Evolutionary conservation across 2,329 filamentous ascomycete species (phyloP).

Genomic region (Sclerotinia sclerotiorum): DNA sequence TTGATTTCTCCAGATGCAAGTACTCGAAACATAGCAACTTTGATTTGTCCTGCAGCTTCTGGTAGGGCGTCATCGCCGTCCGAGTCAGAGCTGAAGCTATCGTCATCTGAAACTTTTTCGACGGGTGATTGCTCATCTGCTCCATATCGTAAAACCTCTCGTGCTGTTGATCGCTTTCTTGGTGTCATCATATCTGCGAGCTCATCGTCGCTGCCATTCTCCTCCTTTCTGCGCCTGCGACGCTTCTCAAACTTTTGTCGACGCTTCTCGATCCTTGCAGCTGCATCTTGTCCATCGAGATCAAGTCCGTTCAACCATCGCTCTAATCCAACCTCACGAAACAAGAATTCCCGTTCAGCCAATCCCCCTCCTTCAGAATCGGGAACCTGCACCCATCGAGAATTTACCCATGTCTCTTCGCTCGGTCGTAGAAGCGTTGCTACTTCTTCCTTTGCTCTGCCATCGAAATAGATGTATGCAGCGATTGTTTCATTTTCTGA

Average conservation of each 20-base stretch:
- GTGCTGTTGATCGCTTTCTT: constrained; percentile 37
- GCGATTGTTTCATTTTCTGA: constrained; percentile 96
- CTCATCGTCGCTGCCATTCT: constrained; percentile 50
- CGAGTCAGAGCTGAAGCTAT: constrained; percentile 73
- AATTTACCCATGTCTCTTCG: constrained; percentile 99
- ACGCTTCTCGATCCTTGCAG: constrained; percentile 85
- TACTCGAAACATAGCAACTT: constrained; percentile 93
- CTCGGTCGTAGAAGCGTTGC: constrained; percentile 88
- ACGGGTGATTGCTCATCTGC: constrained; percentile 72
- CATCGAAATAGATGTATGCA: constrained; percentile 98
- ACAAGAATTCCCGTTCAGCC: constrained; percentile 94
- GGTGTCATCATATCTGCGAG: constrained; percentile 41
- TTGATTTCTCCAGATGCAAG: constrained; percentile 96
- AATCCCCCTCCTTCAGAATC: constrained; percentile 89
- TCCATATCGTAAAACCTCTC: constrained; percentile 75
- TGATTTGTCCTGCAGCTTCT: constrained; percentile 95
- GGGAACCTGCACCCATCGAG: constrained; percentile 92
- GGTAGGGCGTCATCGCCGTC: constrained; percentile 78
- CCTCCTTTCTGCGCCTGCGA: constrained; percentile 61
- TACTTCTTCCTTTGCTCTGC: constrained; percentile 91
- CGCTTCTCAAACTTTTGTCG: constrained; percentile 74
- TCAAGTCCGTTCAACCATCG: constrained; percentile 96
- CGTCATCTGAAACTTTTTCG: constrained; percentile 61
- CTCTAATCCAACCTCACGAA: constrained; percentile 93
- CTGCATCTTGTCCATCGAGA: constrained; percentile 87